phyloP scores from a whole-genome alignment of 192 early-diverging fungal genomes.

The Bifiguratus adelaidae region DNA sequence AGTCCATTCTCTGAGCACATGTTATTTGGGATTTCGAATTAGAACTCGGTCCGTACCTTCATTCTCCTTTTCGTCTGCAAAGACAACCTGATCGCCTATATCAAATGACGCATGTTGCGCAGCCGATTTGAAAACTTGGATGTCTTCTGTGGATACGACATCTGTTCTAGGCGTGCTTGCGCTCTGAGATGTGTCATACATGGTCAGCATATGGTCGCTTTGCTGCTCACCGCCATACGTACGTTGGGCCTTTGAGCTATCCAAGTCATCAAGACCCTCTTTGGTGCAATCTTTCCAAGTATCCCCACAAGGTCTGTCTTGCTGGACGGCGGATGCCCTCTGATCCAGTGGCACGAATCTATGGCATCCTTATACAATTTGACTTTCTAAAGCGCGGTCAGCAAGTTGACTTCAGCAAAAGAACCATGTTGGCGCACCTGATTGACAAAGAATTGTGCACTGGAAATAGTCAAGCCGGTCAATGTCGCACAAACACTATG shows the following conservation, averaged over 20 bases:
- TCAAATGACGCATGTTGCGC: background rate
- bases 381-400: too few relatives aligned
- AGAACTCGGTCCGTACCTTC: background rate
- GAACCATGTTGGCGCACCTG: too few relatives aligned
- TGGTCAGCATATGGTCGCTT: too few relatives aligned
- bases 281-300: background rate
- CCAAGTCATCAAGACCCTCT: background rate
- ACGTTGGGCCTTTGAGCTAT: background rate
- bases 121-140: background rate
- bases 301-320: too few relatives aligned
- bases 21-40: background rate
- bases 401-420: too few relatives aligned
- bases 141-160: background rate
- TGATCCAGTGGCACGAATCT: too few relatives aligned
- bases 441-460: too few relatives aligned
- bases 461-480: too few relatives aligned
- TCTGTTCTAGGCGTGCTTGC: background rate
- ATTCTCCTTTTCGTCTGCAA: background rate
- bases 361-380: too few relatives aligned
- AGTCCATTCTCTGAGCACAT: background rate
- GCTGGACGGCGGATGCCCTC: too few relatives aligned
- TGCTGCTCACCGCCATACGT: background rate
- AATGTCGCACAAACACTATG: too few relatives aligned
- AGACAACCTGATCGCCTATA: background rate
- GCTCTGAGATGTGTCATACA: too few relatives aligned